Conservation (phyloP, 352 stramenopile species). For the Phytophthora aleatoria region DNA sequence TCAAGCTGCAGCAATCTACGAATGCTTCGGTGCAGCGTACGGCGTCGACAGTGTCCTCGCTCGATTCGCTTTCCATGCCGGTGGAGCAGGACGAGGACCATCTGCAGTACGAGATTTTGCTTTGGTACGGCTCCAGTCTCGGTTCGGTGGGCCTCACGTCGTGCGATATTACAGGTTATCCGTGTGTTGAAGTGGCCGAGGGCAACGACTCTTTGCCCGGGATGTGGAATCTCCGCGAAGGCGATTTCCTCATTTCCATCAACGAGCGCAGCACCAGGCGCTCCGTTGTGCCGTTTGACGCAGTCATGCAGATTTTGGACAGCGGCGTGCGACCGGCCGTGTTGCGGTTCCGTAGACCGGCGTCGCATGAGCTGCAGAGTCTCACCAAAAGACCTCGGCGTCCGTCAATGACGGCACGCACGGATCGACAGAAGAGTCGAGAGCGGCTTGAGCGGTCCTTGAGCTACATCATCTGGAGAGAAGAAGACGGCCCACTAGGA, state of each 20-base stretch:
- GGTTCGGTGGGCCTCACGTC: slow-evolving; percentile 48
- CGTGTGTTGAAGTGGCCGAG: slow-evolving; percentile 55
- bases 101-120: slow-evolving; percentile 59
- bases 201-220: slow-evolving; percentile 66
- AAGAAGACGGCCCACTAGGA: slow-evolving; percentile 65
- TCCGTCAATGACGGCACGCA: slow-evolving; percentile 10
- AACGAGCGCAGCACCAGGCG: slow-evolving; percentile 55
- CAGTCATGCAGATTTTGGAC: slow-evolving; percentile 61
- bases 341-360: slow-evolving; percentile 61
- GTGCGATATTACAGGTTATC: slow-evolving; percentile 56
- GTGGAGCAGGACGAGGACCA: slow-evolving; percentile 48
- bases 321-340: slow-evolving; percentile 65
- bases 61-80: slow-evolving; percentile 27
- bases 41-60: slow-evolving; percentile 31
- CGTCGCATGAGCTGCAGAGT: slow-evolving; percentile 48
- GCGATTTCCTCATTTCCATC: slow-evolving; percentile 66
- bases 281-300: slow-evolving; percentile 45
- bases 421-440: slow-evolving; percentile 43
- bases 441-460: slow-evolving; percentile 61
- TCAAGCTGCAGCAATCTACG: slow-evolving; percentile 31
- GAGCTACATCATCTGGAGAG: slow-evolving; percentile 71
- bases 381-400: slow-evolving; percentile 28
- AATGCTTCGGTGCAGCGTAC: slow-evolving; percentile 33
- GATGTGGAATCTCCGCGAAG: slow-evolving; percentile 68
- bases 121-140: slow-evolving; percentile 64